Evolutionary conservation across 129 eudicot genomes (phyloP), one percentile per base, ranked within the genome.

Genomic region (Helianthus tuberosus): DNA sequence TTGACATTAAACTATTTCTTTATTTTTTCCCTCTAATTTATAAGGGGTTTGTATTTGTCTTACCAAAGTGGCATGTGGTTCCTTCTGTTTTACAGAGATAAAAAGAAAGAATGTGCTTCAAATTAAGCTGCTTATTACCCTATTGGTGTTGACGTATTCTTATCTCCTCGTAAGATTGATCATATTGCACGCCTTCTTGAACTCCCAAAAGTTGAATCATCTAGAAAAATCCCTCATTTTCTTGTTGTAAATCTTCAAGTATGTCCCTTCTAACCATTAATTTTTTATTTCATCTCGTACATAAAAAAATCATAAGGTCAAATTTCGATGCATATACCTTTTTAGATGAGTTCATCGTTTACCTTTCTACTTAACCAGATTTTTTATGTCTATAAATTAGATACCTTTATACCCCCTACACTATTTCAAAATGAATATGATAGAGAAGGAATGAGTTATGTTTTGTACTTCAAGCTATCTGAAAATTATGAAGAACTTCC

Each of bases 161-260:
- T 91, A 71, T 90, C 96, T 39, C 89, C 95, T 32, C 80, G 86
- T 15, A 93, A 93, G 75, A 86, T 93, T 53, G 87, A 84, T 81
- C 98, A 93, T 74, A 80, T 93, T 62, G 98, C 98, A 52, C 93
- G 93, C 49, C 83, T 86, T 77, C 93, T 90, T 71, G 93, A 93
- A 85, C 93, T 93, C 58, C 98, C 98, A n/a, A 75, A 77, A 43
- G 27, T 88, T 70, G 87, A 83, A 49, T 83, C 91, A 14, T 81
- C 70, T 8, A 87, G 91, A 64, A 83, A 88, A 79, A 20, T 94
- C 54, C 97, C 97, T 59, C 79, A 93, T 44, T 53, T 94, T 23
- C 98, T 94, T 73, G 93, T 94, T 17, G 96, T 94, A 68, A 94
- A 94, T 78, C 88, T 90, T 85, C 98, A 94, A 91, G 98, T 94